Evolutionary conservation across 768 basidiomycete species (phyloP).

Genomic region (Suillus spraguei): DNA sequence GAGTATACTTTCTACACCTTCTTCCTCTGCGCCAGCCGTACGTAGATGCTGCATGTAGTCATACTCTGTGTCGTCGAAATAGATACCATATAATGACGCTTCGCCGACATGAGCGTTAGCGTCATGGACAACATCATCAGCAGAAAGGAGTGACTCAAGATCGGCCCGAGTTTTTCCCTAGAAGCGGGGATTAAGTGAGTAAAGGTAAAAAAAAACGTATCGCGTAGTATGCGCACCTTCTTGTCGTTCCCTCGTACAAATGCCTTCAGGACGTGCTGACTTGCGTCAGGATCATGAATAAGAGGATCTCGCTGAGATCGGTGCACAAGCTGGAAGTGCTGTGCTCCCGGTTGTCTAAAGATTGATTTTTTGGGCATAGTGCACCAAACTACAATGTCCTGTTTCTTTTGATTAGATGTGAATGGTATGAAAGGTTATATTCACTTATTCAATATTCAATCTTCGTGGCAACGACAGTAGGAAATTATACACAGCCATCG

Average conservation of each 20-base stretch:
- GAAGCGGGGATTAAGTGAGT: slow-evolving; percentile 2
- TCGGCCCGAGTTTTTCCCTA: slow-evolving; percentile 85
- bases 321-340: slow-evolving; percentile 97
- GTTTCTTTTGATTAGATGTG: slow-evolving; percentile 10
- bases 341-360: slow-evolving; percentile 86
- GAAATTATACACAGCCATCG: slow-evolving; percentile 17
- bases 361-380: slow-evolving; percentile 81
- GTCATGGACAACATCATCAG: slow-evolving; percentile 51
- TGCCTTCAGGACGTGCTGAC: slow-evolving; percentile 85
- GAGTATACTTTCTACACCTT: slow-evolving; percentile 78
- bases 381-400: slow-evolving; percentile 2
- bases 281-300: slow-evolving; percentile 90
- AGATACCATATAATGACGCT: slow-evolving; percentile 86
- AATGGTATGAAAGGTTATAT: slow-evolving; percentile 5
- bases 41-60: slow-evolving; percentile 99
- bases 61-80: slow-evolving; percentile 95
- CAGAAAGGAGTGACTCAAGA: slow-evolving; percentile 60
- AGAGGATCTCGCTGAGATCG: slow-evolving; percentile 95
- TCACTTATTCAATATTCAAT: slow-evolving; percentile 11
- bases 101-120: slow-evolving; percentile 71
- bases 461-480: neutral
- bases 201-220: slow-evolving; percentile 26
- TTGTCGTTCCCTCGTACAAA: slow-evolving; percentile 72
- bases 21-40: slow-evolving; percentile 72
- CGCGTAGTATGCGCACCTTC: slow-evolving; percentile 48